Conservation (phyloP, 2,329 filamentous ascomycete genomes). For the Colletotrichum limetticola region DNA sequence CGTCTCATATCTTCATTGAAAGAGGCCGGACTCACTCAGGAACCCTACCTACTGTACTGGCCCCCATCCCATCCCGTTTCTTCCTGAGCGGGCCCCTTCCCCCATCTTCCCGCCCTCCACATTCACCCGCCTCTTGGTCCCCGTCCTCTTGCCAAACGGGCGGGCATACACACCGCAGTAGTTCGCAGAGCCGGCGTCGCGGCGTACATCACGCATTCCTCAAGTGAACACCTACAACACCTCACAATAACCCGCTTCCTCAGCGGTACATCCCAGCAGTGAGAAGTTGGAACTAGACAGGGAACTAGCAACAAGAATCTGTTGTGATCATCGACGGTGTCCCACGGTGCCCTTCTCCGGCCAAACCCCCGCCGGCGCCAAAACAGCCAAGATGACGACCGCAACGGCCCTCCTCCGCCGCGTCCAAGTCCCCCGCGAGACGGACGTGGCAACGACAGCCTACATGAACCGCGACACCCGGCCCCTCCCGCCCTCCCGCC, state of each 20-base stretch:
- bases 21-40: not conserved
- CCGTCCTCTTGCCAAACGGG: not conserved
- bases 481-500: slow-evolving; percentile 42
- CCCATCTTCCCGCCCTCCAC: not conserved
- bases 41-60: not conserved
- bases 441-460: slow-evolving; percentile 38
- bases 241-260: not conserved
- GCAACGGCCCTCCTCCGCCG: slow-evolving; percentile 28
- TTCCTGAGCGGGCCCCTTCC: not conserved
- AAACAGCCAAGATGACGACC: not conserved
- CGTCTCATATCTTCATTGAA: not conserved
- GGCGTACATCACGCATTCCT: not conserved
- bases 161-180: not conserved
- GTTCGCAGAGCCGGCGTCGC: not conserved
- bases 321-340: not conserved
- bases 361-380: not conserved
- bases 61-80: not conserved
- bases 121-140: not conserved
- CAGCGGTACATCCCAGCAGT: not conserved
- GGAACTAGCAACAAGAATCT: not conserved
- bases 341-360: not conserved
- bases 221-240: not conserved
- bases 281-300: not conserved
- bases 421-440: slow-evolving; percentile 39
- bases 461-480: slow-evolving; percentile 44